These are phyloP conservation scores for Ascosphaera apis DNA, from an alignment of 2,329 filamentous ascomycete genomes.

Conservation along the genomic window DNA sequence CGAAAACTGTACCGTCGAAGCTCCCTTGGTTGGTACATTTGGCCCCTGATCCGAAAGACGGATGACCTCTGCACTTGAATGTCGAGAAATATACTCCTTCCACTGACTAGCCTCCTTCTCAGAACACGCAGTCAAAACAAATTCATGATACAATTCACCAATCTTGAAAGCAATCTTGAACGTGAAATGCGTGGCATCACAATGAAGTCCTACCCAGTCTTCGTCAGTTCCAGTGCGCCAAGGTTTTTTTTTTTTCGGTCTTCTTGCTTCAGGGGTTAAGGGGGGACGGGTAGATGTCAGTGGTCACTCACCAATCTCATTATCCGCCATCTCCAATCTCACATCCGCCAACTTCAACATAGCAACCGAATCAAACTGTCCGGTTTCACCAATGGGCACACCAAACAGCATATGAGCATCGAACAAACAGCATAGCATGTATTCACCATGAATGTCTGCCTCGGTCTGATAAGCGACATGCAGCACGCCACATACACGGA, in stretches of 20 bases:
- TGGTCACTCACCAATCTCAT: slow-evolving; percentile 40
- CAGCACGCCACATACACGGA: slow-evolving; percentile 60
- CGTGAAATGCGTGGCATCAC: slow-evolving; percentile 62
- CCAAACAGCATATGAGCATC: slow-evolving; percentile 58
- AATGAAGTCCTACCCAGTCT: slow-evolving; percentile 46
- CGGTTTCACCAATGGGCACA: slow-evolving; percentile 37
- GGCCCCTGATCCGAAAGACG: slow-evolving; percentile 23
- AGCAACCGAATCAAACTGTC: slow-evolving; percentile 49
- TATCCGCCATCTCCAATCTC: slow-evolving; percentile 48
- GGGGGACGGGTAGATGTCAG: no score
- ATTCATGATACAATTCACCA: slow-evolving; percentile 53
- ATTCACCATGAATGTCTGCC: slow-evolving; percentile 46
- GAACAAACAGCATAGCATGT: slow-evolving; percentile 73
- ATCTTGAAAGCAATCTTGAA: slow-evolving; percentile 82
- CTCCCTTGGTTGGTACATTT: slow-evolving; percentile 10
- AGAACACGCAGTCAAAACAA: slow-evolving; percentile 72
- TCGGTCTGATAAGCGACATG: slow-evolving; percentile 61
- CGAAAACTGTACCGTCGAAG: slow-evolving; percentile 6
- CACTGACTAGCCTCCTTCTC: slow-evolving; percentile 58
- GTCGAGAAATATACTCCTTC: slow-evolving; percentile 41
- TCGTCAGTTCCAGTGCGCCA: slow-evolving; percentile 5
- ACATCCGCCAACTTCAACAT: slow-evolving; percentile 45
- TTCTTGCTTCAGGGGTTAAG: no score
- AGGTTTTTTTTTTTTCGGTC: no score
- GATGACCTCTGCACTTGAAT: slow-evolving; percentile 26